phyloP scores from a whole-genome alignment of 163 green algal species.

The Scenedesmus sp. region DNA sequence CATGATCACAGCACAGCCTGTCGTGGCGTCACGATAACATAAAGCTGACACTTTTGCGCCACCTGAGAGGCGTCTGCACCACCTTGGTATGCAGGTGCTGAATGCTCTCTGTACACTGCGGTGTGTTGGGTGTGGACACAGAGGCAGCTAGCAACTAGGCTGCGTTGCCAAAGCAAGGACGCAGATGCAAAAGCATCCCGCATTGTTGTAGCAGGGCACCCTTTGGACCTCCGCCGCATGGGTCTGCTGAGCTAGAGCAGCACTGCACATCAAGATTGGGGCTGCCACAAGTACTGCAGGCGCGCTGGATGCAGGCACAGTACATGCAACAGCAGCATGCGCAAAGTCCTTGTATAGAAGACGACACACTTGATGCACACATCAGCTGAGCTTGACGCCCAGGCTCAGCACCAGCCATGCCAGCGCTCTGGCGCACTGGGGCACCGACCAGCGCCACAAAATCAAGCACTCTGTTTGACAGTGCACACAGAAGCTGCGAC shows the following conservation, averaged over 20 bases:
- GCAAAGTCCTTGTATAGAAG: background rate
- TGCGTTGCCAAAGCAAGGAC: background rate
- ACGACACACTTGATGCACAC: background rate
- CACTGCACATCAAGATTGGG: background rate
- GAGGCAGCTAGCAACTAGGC: background rate
- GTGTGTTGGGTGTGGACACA: background rate
- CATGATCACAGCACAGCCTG: background rate
- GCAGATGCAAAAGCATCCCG: background rate
- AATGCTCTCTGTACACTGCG: background rate
- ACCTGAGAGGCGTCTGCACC: no score
- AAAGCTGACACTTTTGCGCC: no score
- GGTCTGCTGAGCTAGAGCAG: background rate
- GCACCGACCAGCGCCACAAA: background rate
- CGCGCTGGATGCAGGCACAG: background rate
- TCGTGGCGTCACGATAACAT: background rate
- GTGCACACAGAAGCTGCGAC: background rate
- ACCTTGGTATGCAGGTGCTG: background rate
- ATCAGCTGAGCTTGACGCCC: background rate
- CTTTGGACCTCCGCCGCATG: background rate
- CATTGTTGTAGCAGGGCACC: background rate
- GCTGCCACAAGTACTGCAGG: background rate
- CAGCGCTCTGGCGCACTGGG: background rate
- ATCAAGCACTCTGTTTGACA: background rate
- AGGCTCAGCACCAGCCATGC: background rate
- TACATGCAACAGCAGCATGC: background rate